Percentiles rank a stretch among this genome's conserved stretches.
phyloP scores from a whole-genome alignment of 2,329 filamentous ascomycete species.

The Colletotrichum higginsianum region DNA sequence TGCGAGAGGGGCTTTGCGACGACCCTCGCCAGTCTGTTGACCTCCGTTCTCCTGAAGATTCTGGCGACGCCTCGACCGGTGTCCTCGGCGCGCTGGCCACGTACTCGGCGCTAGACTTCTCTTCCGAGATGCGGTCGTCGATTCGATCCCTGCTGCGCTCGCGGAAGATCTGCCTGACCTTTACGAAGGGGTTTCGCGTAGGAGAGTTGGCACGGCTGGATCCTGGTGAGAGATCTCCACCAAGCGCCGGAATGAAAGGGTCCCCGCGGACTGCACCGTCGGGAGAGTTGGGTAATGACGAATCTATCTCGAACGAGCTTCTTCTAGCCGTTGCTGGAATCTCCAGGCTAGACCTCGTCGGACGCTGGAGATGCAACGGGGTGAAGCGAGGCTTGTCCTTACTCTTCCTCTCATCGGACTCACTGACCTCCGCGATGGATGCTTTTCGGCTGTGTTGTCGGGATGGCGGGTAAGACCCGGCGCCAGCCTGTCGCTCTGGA shows the following conservation, averaged over 20 bases:
- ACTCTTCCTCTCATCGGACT: constrained; percentile 51
- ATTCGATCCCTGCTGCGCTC: constrained; percentile 65
- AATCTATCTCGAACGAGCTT: constrained; percentile 61
- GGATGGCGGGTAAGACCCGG: constrained; percentile 49
- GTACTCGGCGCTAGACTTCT: constrained; percentile 45
- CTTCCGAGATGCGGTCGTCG: constrained; percentile 48
- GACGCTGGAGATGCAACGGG: constrained; percentile 44
- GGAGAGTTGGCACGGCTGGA: constrained; percentile 77
- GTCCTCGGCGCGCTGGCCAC: constrained; percentile 48
- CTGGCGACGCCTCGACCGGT: constrained; percentile 32
- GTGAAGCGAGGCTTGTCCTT: constrained; percentile 46
- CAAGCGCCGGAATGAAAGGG: constrained; percentile 70
- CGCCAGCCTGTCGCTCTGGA: constrained; percentile 38
- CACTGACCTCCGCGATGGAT: constrained; percentile 58
- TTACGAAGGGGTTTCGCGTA: constrained; percentile 70
- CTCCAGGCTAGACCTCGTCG: constrained; percentile 63
- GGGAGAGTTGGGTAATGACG: constrained; percentile 67
- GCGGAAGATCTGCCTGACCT: constrained; percentile 69
- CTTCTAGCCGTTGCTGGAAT: constrained; percentile 58
- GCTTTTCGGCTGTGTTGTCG: constrained; percentile 53
- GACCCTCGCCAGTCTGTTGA: constrained; percentile 51
- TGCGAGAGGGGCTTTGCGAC: constrained; percentile 56
- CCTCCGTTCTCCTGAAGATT: constrained; percentile 41
- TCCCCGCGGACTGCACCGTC: constrained; percentile 64
- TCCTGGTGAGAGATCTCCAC: constrained; percentile 74